A percentile compares a stretch with the other conserved stretches of the same genome.
Conservation (phyloP, 495 filamentous ascomycete species). For the Daldinia concentrica region DNA sequence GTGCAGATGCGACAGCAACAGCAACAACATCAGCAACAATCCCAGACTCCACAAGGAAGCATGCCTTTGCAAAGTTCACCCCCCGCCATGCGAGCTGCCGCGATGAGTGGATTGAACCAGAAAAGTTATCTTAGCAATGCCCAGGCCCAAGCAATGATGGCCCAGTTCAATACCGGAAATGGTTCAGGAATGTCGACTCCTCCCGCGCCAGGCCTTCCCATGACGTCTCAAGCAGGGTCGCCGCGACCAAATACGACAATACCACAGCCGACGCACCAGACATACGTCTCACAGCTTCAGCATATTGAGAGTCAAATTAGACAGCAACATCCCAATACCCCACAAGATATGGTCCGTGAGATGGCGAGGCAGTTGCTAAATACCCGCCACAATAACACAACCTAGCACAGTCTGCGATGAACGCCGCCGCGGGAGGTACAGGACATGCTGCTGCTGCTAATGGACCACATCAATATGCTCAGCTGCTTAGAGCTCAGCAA, state of each 20-base stretch:
- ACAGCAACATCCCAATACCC: conserved; percentile 41
- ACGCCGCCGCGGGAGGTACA: conserved; percentile 67
- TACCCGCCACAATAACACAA: conserved; percentile 45
- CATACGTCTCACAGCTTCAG: conserved; percentile 55
- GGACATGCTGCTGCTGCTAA: conserved; percentile 47
- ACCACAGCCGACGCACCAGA: conserved; percentile 44
- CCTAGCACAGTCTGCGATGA: conserved; percentile 70
- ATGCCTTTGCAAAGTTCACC: conserved; percentile 50
- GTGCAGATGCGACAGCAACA: conserved; percentile 60
- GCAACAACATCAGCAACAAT: conserved; percentile 49
- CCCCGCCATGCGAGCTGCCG: conserved; percentile 53
- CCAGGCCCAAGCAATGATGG: conserved; percentile 56
- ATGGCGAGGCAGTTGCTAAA: conserved; percentile 42
- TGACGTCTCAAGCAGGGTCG: conserved; percentile 51
- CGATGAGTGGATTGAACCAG: conserved; percentile 63
- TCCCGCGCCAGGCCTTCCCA: conserved; percentile 49
- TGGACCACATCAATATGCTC: conserved; percentile 74
- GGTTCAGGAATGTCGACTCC: conserved; percentile 52
- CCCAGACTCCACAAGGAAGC: conserved; percentile 47
- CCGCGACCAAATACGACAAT: conserved; percentile 49
- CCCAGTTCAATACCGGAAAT: conserved; percentile 51
- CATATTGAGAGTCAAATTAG: conserved; percentile 52
- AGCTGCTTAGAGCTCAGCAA: conserved; percentile 77
- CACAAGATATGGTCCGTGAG: conserved; percentile 52
- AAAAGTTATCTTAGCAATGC: conserved; percentile 56